A percentile compares a stretch with the other conserved stretches of the same genome.
Evolutionary conservation across 2,329 filamentous ascomycete genomes (phyloP).

Genomic region (Rhytidhysteron rufulum): DNA sequence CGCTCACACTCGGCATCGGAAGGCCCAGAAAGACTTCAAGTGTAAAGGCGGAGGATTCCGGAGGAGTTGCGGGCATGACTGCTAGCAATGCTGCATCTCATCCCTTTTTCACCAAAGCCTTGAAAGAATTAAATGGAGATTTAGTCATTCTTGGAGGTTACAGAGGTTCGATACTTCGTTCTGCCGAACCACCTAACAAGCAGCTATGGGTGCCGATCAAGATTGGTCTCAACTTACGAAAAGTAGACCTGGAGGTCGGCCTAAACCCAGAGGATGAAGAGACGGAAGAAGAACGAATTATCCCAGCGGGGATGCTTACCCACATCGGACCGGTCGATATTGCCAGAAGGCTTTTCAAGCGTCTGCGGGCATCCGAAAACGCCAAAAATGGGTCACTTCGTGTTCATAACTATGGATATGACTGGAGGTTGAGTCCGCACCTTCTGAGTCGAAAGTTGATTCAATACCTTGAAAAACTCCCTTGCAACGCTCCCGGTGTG

Average conservation of each 20-base stretch:
- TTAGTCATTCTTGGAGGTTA: conserved; percentile 88
- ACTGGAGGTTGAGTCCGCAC: conserved; percentile 85
- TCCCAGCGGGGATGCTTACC: conserved; percentile 82
- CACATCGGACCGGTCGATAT: conserved; percentile 92
- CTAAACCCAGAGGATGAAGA: conserved; percentile 79
- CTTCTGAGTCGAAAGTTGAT: conserved; percentile 69
- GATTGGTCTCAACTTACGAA: conserved; percentile 84
- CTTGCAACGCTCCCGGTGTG: conserved; percentile 63
- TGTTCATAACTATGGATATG: conserved; percentile 89
- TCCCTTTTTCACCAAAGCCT: conserved; percentile 52
- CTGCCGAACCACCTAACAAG: conserved; percentile 74
- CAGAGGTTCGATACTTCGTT: conserved; percentile 82
- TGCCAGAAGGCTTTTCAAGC: conserved; percentile 74
- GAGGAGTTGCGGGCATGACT: conserved; percentile 9
- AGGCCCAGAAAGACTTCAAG: conserved; percentile 2
- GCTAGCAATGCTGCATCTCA: conserved; percentile 35
- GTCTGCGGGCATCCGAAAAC: conserved; percentile 70
- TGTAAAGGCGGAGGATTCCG: conserved; percentile 5
- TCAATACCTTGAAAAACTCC: conserved; percentile 67
- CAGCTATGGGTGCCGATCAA: conserved; percentile 94
- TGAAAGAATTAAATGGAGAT: conserved; percentile 74
- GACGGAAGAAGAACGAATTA: conserved; percentile 75
- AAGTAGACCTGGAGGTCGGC: conserved; percentile 86
- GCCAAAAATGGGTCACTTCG: conserved; percentile 66
- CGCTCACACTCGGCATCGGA: background rate